Base-by-base conservation (phyloP, 2,329 filamentous ascomycete genomes). In the Stemphylium vesicarium region DNA sequence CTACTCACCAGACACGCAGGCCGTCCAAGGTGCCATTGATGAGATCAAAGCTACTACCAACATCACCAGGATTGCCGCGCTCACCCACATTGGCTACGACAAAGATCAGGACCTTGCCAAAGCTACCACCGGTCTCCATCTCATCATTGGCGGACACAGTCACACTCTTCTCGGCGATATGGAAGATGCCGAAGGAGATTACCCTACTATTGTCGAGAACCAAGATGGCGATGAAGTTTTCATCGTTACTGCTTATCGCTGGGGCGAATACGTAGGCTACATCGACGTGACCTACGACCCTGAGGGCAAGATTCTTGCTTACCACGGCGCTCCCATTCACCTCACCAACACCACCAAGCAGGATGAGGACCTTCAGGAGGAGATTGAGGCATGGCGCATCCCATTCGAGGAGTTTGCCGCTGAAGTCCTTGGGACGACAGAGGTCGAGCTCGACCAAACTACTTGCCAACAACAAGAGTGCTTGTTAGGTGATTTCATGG, bases 231-330 rank as follows among this genome's bases (percentile, higher is more conserved):
- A 88, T 31, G 87, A 89, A 64, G 86, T 89, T 44, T 89, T 88
- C 66, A 81, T 88, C 64, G 86, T 89, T 15, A 88, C 85, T 7
- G 83, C 86, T 2, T 89, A 86, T 68, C 82, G 85, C 58, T 89
- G 87, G 87, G 86, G 86, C 46, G 85, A 88, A 74, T 88, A 88
- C 51, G 73, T 89, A 2, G 87, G 86, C 53, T 86, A 86, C 70
- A 89, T 89, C 60, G 85, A 88, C 59, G 81, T 89, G 7, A 85
- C 84, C 1, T 89, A 87, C 64, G 85, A 87, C 62, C 60, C 77
- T 4, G 75, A 83, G 1, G 87, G 87, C 69, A 85, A 82, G 69
- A 82, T 88, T 13, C 78, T 88, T 5, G 80, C 80, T 4, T 89
- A 89, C 73, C 81, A 82, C 64, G 86, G 86, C 29, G 85, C 81